Base-by-base conservation (phyloP, 129 eudicot species). In the Mikania micrantha region DNA sequence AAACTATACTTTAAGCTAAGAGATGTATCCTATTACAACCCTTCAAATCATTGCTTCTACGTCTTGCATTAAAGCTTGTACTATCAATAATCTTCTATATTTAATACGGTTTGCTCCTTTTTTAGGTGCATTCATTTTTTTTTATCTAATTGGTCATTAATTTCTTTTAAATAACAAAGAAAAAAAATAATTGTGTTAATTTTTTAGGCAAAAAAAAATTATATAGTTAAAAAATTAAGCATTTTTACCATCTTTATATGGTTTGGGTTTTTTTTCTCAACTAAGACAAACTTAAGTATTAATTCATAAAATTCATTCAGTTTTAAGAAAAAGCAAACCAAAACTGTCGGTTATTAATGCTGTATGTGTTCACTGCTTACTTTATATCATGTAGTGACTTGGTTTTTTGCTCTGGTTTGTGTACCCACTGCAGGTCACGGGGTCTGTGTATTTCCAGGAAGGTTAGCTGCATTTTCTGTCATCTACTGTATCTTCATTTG, bases 371-470 rank as follows among this genome's bases (percentile, higher is more conserved):
- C 59, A 50, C 16, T 66, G 57, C 49, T 68, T 44, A 52, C 58
- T 80, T 7, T 74, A 58, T 72, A 78, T 76, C 25, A 60, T 78
- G 19, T 47, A 60, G 68, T 76, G 60, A 57, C 65, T 61, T 59
- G 67, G 39, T 66, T 60, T 49, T 42, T 72, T 70, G 44, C 28
- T 77, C 60, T 44, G 69, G 17, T 67, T 75, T 78, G 73, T 78
- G 65, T 77, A 63, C 77, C 79, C 64, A 74, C 57, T 87, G 83
- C 86, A 93, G 99, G 99, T 89, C 95, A 86, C 84, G 99, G 90
- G 92, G 78, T 61, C 48, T 93, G 99, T 83, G 61, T 86, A 68
- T 93, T 86, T 86, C 96, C 99, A 74, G 96, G 99, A 83, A 93
- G 99, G 96, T 93, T 59, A 76, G 92, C 81, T 75, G 39, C 69